These are phyloP conservation scores for Onygenales sp. DNA, from an alignment of 2,329 filamentous ascomycete species.

Conservation along the genomic window DNA sequence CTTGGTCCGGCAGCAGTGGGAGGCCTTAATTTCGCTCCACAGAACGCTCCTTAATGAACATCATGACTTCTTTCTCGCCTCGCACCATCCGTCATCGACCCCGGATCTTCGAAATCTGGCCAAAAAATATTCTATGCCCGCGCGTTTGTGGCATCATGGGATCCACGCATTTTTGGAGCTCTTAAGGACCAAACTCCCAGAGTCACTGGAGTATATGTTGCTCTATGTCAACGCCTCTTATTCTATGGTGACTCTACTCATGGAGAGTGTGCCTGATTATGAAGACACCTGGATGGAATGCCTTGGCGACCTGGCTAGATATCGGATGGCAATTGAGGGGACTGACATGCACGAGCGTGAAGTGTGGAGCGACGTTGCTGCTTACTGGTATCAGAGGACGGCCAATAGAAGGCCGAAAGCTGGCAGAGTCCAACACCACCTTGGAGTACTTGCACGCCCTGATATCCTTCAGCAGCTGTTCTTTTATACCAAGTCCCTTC, in stretches of 20 bases:
- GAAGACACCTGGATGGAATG: conserved; percentile 91
- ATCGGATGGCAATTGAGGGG: conserved; percentile 87
- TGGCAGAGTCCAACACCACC: conserved; percentile 77
- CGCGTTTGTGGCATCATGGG: conserved; percentile 86
- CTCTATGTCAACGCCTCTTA: conserved; percentile 88
- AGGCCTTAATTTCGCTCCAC: conserved; percentile 72
- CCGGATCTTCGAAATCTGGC: conserved; percentile 59
- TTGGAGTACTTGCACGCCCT: conserved; percentile 58
- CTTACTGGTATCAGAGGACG: conserved; percentile 77
- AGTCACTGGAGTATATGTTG: conserved; percentile 78
- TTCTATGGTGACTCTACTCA: conserved; percentile 77
- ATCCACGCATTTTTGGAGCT: conserved; percentile 80
- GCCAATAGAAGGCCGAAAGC: conserved; percentile 66
- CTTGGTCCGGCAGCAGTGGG: conserved; percentile 61
- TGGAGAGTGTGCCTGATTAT: conserved; percentile 76
- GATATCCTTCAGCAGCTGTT: conserved; percentile 50
- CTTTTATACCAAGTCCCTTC: conserved; percentile 50
- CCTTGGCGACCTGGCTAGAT: conserved; percentile 74
- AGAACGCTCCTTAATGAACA: conserved; percentile 72
- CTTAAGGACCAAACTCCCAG: conserved; percentile 62
- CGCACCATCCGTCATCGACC: conserved; percentile 72
- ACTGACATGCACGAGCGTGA: conserved; percentile 66
- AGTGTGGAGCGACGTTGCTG: conserved; percentile 69
- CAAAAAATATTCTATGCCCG: conserved; percentile 81
- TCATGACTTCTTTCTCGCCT: conserved; percentile 77